Evolutionary conservation across 345 rosid species (phyloP), one percentile per base, ranked within the genome.

Genomic region (Eucalyptus cloeziana): DNA sequence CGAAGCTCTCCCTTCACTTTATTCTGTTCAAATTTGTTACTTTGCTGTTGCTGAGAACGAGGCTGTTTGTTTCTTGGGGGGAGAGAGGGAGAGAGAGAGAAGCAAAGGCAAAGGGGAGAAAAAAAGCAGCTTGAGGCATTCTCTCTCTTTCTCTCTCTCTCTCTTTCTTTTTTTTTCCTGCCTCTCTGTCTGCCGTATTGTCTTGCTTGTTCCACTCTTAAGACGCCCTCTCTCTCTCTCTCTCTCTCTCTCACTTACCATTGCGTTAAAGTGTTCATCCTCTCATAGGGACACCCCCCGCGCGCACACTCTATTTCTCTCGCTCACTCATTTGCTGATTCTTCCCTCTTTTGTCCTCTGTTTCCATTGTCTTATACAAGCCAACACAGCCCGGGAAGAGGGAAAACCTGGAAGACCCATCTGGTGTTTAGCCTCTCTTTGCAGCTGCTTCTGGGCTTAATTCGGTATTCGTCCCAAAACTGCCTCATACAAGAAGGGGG

Each of bases 11-110:
- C 89, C 88, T 88, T 88, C 96, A 91, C 99, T 97, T 96, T 96
- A 96, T 94, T 95, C 97, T 94, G 97, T 96, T 95, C 96, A 95
- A 96, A 92, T 92, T 89, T 81, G 90, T 90, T 90, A 89, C 96
- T 94, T 94, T 92, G 94, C 93, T 93, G 97, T 94, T 93, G 91
- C 93, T 91, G 91, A 94, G 93, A 94, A 95, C 99, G 97, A 95
- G 95, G 92, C 96, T 90, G 89, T 90, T 90, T 87, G 90, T 89
- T 89, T 90, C 92, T 76, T 40, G 83, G 83, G 15, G 45, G 24
- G 45, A 89, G 89, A 90, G 89, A 91, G 79, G 16, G 43, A 33
- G 81, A 90, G 89, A 91, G 80, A 67, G 22, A 33, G 80, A 69
- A 2, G 37, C 45, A 37, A 21, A 37, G 45, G 83, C 83, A 71